Evolutionary conservation across 163 green algal species (phyloP), one percentile per base, ranked within the genome.

Genomic region (Scenedesmus sp.): DNA sequence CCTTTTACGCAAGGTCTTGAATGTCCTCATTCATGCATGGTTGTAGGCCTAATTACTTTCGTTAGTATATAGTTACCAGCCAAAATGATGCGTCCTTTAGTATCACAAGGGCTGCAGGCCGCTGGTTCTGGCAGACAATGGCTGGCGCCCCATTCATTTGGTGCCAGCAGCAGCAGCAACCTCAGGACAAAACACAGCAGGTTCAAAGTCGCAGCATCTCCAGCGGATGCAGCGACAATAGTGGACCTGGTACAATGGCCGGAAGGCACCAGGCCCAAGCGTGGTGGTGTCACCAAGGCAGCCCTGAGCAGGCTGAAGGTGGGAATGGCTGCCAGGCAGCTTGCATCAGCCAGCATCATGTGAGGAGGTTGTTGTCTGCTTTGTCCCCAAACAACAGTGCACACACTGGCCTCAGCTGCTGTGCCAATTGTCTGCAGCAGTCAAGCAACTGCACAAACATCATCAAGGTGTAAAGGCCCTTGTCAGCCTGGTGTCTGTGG

Each of bases 231-330:
- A 40, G 79, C 43, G 30, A 43, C 13, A 10, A 5, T 40, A 43
- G 3, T 61, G 1, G 88, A 92, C 68, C 37, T 92, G 1, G 53
- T 92, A 30, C 65, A 78, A 40, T 92, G 88, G 88, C 88, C 88
- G 4, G 81, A 92, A 33, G 88, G 81, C 44, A 85, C 81, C 20
- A 40, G 40, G 26, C 88, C 88, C 3, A 92, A 89, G 81, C 83
- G 81, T 13, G 88, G 81, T 81, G 49, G 49, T 7, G 24, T 92
- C 13, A 89, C 88, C n/a, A 92, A 89, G 88, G 49, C 46, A 7
- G 46, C 59, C 20, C 88, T 92, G 42, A 53, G 20, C 22, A 89
- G 53, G 37, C 88, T 92, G 13, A 92, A 85, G 88, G 88, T 92
- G 40, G 33, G 87, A 2, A 40, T 24, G 22, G 26, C 40, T 53